Base-by-base conservation (phyloP, 129 eudicot species). In the Cynara cardunculus region DNA sequence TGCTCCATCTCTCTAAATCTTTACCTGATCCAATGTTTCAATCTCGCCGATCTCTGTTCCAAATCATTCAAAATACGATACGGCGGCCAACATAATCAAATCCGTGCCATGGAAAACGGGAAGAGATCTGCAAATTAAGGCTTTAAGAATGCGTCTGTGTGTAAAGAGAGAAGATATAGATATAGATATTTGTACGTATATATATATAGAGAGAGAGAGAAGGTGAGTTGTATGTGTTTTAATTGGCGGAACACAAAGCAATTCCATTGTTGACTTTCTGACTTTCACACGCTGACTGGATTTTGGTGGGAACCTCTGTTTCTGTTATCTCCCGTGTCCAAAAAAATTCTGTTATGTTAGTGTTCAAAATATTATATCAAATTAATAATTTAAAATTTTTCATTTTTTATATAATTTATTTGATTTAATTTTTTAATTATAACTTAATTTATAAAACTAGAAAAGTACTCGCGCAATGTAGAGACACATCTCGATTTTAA, bases 1-100 rank as follows among this genome's bases (percentile, higher is more conserved):
- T 92, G 97, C 75, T 95, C 99, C 99, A 95, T 95, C 68, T 83
- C 37, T 37, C 3, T 34, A 24, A 73, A 46, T 65, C 49, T 59
- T 7, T 41, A 46, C 44, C 39, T 61, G 78, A 82, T 70, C 73
- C 64, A 77, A 49, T 9, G 21, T 65, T 71, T 61, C 24, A 83
- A 71, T 61, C 56, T 62, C 74, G 37, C 71, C 26, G 78, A 80
- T 49, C 80, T 69, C 77, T 5, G 27, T 18, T 41, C 25, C 61
- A 35, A 32, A 49, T n/a, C 56, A 77, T 75, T 66, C 73, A 79
- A 32, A 11, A 22, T 27, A 56, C 78, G 39, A 81, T 24, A 70
- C 46, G 68, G 31, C 73, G 25, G 56, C 6, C 14, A 68, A 74
- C 66, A 24, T 11, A 70, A 66, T 31, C 74, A 11, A 76, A 56